phyloP scores from a whole-genome alignment of 2,329 filamentous ascomycete species.

The Myriosclerotinia curreyana region DNA sequence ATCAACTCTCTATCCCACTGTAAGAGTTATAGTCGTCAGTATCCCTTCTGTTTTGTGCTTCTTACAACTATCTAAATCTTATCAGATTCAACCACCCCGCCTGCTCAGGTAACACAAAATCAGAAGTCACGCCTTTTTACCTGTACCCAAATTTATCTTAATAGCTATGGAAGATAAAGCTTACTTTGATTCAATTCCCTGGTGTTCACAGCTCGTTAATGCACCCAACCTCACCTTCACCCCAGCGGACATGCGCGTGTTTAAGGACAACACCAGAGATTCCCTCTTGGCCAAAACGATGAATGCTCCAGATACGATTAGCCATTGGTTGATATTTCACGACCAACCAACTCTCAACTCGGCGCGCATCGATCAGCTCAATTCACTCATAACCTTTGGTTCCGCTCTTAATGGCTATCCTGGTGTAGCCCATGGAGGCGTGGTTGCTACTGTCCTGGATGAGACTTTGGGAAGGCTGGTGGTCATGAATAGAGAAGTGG shows the following conservation, averaged over 20 bases:
- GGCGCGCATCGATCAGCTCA: background rate
- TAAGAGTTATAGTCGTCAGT: too few relatives aligned
- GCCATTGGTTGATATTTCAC: background rate
- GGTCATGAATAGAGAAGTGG: background rate
- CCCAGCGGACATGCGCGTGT: background rate
- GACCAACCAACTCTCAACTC: background rate
- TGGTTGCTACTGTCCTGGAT: background rate
- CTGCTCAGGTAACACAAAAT: background rate
- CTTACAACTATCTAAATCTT: background rate
- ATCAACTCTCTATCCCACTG: too few relatives aligned
- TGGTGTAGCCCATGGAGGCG: background rate
- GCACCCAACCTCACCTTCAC: background rate
- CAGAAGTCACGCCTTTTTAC: background rate
- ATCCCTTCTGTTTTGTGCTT: background rate
- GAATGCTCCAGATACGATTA: background rate
- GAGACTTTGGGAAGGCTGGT: background rate
- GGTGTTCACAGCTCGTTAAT: background rate
- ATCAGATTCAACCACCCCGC: background rate
- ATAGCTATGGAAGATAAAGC: background rate
- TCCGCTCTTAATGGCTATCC: background rate
- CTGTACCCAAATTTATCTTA: background rate
- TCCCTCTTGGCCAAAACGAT: background rate
- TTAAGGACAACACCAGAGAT: background rate
- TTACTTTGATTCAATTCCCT: background rate
- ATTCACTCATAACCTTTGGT: background rate